Evolutionary conservation across 2,329 filamentous ascomycete genomes (phyloP), one percentile per base, ranked within the genome.

Genomic region (Fusarium lyarnte): DNA sequence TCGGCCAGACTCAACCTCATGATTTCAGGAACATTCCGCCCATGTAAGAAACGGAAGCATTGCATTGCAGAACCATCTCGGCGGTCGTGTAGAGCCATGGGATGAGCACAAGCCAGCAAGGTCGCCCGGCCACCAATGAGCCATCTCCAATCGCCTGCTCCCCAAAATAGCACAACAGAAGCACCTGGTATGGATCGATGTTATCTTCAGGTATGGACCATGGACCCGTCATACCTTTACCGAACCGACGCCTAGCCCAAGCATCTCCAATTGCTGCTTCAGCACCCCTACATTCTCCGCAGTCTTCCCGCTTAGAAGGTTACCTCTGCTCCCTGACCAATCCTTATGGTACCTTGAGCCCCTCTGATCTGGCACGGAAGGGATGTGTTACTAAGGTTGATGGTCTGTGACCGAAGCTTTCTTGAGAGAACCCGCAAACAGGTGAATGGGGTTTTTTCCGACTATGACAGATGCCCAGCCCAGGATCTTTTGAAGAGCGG

Each of bases 91-190:
- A 73, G 70, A 70, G 66, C 69, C 55, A 62, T 58, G 47, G 46
- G 66, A 57, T 55, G 64, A 72, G 69, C 58, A 73, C 64, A 73
- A 66, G 59, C 69, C 69, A 70, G 69, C 64, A 49, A 73, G 47
- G 59, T 60, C 60, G 54, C 46, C 46, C 23, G 23, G 62, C 46
- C 62, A 36, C 57, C 70, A 73, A 73, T 73, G 42, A 70, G 58
- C 46, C 66, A 63, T 71, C 57, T 35, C 38, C 54, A 63, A 63
- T 49, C 38, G 29, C 58, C 47, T 60, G 70, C 23, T 54, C 70
- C 70, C 70, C 70, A 73, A 73, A 73, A 73, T 73, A 73, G 70
- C 70, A 73, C 70, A 70, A 16, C 29, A 60, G 43, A 67, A 70
- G 58, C 70, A 64, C 60, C 60, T 58, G 70, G 64, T 61, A 72